Evolutionary conservation across 441 rosid genomes (phyloP).

Genomic region (Adansonia gregorii): DNA sequence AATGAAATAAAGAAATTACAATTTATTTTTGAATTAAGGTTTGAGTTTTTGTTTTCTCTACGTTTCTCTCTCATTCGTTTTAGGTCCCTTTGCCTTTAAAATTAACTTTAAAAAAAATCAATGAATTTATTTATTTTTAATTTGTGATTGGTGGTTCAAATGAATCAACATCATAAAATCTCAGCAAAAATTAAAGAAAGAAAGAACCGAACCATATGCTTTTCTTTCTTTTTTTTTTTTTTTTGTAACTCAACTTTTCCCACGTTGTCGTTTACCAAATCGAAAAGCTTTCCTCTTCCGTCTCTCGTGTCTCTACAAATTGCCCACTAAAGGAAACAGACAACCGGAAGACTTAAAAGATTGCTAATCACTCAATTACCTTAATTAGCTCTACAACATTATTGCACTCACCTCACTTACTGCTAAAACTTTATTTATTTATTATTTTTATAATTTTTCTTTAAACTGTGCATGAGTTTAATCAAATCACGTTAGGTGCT

Average conservation of each 20-base stretch:
- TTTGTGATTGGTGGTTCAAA: too few relatives aligned
- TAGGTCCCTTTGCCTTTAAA: neutral
- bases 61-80: neutral
- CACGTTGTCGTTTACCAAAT: conserved; percentile 63
- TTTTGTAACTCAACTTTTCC: conserved; percentile 48
- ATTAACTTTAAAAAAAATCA: neutral
- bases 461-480: too few relatives aligned
- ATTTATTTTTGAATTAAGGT: too few relatives aligned
- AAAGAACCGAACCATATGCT: conserved; percentile 39
- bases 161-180: too few relatives aligned
- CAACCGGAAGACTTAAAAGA: conserved; percentile 33
- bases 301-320: neutral
- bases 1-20: too few relatives aligned
- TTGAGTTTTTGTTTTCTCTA: neutral
- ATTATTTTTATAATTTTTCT: neutral
- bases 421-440: neutral
- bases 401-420: neutral
- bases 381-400: conserved; percentile 50
- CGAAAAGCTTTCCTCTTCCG: conserved; percentile 51
- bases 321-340: conserved; percentile 42
- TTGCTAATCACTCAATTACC: conserved; percentile 45
- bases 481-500: too few relatives aligned
- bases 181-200: too few relatives aligned
- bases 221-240: neutral
- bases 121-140: too few relatives aligned